These are phyloP conservation scores for Pseudogymnoascus destructans DNA, from an alignment of 2,329 filamentous ascomycete genomes.

Conservation along the genomic window DNA sequence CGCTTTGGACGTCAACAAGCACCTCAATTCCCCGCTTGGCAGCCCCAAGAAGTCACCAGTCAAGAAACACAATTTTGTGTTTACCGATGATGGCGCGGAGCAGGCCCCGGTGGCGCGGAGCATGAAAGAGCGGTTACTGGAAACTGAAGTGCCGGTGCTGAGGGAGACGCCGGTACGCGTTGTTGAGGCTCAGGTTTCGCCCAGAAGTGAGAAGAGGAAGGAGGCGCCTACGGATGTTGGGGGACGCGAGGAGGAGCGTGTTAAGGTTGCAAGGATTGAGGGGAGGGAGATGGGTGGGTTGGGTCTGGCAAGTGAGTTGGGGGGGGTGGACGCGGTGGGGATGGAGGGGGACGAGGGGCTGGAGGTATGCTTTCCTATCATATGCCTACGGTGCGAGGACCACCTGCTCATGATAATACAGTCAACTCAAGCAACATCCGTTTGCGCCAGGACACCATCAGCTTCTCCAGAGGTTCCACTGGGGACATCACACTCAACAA, in stretches of 20 bases:
- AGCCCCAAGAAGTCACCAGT: neutral
- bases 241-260: neutral
- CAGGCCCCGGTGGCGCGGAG: neutral
- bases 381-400: neutral
- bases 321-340: neutral
- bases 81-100: neutral
- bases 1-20: conserved; percentile 9
- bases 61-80: neutral
- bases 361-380: neutral
- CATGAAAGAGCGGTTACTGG: neutral
- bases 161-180: neutral
- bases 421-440: neutral
- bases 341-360: neutral
- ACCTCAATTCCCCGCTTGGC: conserved; percentile 5
- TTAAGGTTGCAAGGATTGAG: neutral
- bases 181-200: neutral
- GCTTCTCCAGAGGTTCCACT: neutral
- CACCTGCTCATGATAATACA: neutral
- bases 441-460: neutral
- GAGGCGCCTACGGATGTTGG: neutral
- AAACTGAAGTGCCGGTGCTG: neutral
- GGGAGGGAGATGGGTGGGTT: neutral
- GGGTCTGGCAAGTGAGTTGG: neutral
- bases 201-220: conserved; percentile 1
- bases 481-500: neutral